Base-by-base conservation (phyloP, 768 basidiomycete species). In the Suillus lakei region DNA sequence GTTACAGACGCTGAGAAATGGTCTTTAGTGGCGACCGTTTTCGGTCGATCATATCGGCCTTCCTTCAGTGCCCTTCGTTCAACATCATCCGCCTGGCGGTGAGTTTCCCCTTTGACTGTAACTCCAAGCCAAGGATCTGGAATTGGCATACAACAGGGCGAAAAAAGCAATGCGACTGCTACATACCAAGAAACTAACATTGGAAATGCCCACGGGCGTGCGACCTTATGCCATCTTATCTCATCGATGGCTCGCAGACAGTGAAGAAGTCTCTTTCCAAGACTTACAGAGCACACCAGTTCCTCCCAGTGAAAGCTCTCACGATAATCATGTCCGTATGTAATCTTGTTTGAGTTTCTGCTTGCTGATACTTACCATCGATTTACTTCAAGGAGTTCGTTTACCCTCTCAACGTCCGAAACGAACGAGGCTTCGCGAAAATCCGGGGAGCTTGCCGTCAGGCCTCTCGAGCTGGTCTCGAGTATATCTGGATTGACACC, bases 401-500 rank as follows among this genome's bases (percentile, higher is more conserved):
- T 30, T 28, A 41, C 26, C 26, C 26, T 28, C 10, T 26, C 6
- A 28, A 60, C 6, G 26, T 61, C 55, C 26, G 3, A 15, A 21
- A 3, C 28, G 61, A 39, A 59, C 3, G 28, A 18, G 67, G 65
- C n/a, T 66, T 46, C 41, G n/a, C 2, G 16, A 68, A 68, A 54
- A 13, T 68, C 21, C 16, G n/a, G 44, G 34, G 21, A 15, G 55
- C 43, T 15, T 63, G 65, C 41, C 5, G 34, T 1, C 21, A 50
- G n/a, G 67, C 67, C 13, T 32, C 34, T 10, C 41, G 43, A 41
- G 65, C 62, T 39, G 61, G 55, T 30, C 58, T 58, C 21, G 41
- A 63, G 8, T 66, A 58, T 16, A 63, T 66, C 43, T 71, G 69
- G 71, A 53, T 67, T 18, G 69, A 70, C 34, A 71, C 70, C 18